These are phyloP conservation scores for Diutina rugosa DNA, from an alignment of 1,139 yeast genomes.

Conservation along the genomic window DNA sequence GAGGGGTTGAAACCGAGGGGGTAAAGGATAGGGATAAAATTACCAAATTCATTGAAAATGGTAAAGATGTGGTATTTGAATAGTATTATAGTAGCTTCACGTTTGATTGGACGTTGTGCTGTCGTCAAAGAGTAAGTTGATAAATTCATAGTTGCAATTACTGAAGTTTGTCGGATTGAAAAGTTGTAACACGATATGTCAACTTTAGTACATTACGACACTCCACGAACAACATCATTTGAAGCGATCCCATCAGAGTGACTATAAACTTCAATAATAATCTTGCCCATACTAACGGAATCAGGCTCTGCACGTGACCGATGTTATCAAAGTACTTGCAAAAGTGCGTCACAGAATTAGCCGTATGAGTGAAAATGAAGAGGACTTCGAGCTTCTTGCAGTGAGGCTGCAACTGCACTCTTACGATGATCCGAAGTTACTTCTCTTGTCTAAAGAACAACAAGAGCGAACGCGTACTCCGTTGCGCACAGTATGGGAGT, in stretches of 20 bases:
- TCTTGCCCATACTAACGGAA: too few relatives aligned
- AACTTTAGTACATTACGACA: too few relatives aligned
- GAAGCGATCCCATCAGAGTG: too few relatives aligned
- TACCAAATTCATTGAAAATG: not conserved
- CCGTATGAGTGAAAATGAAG: slow-evolving; percentile 1
- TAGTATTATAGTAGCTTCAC: too few relatives aligned
- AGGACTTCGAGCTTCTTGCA: not conserved
- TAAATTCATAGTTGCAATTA: too few relatives aligned
- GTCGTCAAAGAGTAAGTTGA: too few relatives aligned
- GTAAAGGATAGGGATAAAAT: not conserved
- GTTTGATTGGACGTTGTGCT: too few relatives aligned
- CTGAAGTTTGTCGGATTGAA: too few relatives aligned
- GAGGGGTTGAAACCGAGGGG: slow-evolving; percentile 46
- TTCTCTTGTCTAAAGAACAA: not conserved
- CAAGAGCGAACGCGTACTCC: not conserved
- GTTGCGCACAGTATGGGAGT: not conserved
- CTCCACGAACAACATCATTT: too few relatives aligned
- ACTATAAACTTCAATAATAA: too few relatives aligned
- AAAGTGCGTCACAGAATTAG: not conserved
- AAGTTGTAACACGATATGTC: too few relatives aligned
- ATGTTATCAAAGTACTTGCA: not conserved
- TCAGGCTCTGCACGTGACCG: not conserved
- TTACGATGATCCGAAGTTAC: not conserved
- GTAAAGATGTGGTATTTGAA: not conserved
- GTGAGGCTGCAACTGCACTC: not conserved